A percentile compares a stretch with the other conserved stretches of the same genome.
phyloP scores from a whole-genome alignment of 371 early-diverging fungal genomes.

The Nematocida sp. region DNA sequence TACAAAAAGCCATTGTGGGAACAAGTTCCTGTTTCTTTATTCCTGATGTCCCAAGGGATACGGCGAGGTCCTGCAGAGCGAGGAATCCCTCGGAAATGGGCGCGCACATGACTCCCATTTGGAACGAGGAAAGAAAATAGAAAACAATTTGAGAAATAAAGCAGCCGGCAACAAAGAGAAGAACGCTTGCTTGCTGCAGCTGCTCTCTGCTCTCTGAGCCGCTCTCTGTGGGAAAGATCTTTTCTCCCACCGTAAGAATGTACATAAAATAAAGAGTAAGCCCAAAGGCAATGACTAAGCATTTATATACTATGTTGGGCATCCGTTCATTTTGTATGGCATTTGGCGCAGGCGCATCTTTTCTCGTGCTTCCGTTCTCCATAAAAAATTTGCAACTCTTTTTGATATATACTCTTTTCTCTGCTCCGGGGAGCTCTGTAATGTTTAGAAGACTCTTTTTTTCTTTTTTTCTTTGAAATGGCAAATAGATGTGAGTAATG shows the following conservation, averaged over 20 bases:
- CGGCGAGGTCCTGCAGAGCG: neutral
- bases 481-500: neutral
- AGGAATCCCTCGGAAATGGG: slow-evolving; percentile 37
- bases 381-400: neutral
- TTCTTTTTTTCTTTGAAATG: neutral
- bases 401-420: neutral
- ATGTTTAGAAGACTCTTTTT: neutral
- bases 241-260: slow-evolving; percentile 43
- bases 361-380: neutral
- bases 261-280: slow-evolving; percentile 51
- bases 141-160: slow-evolving; percentile 25
- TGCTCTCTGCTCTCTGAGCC: neutral
- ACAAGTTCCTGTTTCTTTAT: neutral
- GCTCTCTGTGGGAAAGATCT: slow-evolving; percentile 19
- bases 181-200: neutral
- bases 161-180: slow-evolving; percentile 24
- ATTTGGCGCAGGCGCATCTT: too few relatives aligned
- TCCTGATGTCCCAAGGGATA: neutral
- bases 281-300: slow-evolving; percentile 33
- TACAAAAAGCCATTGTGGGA: neutral
- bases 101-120: slow-evolving; percentile 21
- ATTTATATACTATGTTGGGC: slow-evolving; percentile 12
- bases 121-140: slow-evolving; percentile 25
- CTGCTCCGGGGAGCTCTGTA: neutral
- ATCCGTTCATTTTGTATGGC: neutral